Evolutionary conservation across 1,139 yeast genomes (phyloP).

Genomic region (Taiozyma onychis): DNA sequence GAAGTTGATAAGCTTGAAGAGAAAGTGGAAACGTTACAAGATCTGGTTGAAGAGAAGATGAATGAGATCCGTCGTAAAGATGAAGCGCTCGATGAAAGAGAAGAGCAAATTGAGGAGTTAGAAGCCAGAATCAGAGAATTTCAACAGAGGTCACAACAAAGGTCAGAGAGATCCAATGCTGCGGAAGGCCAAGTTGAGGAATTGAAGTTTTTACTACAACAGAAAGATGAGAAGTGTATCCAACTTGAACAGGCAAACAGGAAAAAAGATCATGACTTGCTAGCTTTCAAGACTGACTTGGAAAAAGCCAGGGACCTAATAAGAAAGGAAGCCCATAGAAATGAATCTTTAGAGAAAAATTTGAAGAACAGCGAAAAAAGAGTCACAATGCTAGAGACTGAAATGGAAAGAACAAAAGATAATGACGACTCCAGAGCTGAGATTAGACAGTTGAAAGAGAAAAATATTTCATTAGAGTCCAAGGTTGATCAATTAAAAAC

Average conservation of each 20-base stretch:
- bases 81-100: slow-evolving; percentile 19
- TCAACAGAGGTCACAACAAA: slow-evolving; percentile 7
- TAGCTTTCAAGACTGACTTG: slow-evolving; percentile 7
- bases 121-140: slow-evolving; percentile 11
- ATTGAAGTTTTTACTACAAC: slow-evolving; percentile 14
- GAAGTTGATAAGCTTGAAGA: slow-evolving; percentile 4
- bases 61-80: slow-evolving; percentile 17
- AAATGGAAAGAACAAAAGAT: slow-evolving; percentile 5
- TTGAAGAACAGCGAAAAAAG: slow-evolving; percentile 6
- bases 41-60: slow-evolving; percentile 10
- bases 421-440: slow-evolving; percentile 1
- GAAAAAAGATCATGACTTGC: slow-evolving; percentile 9
- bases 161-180: slow-evolving; percentile 5
- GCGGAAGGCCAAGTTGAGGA: slow-evolving; percentile 11
- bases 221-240: slow-evolving; percentile 23
- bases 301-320: slow-evolving; percentile 6
- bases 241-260: slow-evolving; percentile 14
- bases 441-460: slow-evolving; percentile 4
- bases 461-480: slow-evolving; percentile 13
- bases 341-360: not conserved
- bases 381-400: slow-evolving; percentile 6
- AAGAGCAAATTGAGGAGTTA: slow-evolving; percentile 16
- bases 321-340: slow-evolving; percentile 1
- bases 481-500: slow-evolving; percentile 16
- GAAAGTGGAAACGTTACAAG: slow-evolving; percentile 5